These are phyloP conservation scores for Meyerozyma sp. DNA, from an alignment of 1,139 yeast genomes.

Conservation along the genomic window DNA sequence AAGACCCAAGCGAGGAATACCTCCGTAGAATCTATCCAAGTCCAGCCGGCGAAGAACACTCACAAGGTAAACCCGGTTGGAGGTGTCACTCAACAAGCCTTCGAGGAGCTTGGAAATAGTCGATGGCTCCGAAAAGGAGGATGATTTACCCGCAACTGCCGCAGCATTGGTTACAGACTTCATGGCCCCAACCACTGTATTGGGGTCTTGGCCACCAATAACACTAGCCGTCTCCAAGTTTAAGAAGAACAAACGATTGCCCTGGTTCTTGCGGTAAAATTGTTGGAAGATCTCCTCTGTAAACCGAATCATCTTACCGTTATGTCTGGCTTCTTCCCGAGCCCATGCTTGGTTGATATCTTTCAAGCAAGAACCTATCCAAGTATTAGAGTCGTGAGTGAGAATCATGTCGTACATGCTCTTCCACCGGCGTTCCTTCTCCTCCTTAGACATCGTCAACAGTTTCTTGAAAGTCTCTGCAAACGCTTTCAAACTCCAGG, in stretches of 20 bases:
- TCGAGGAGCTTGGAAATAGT: slow-evolving; percentile 43
- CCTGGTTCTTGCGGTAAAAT: slow-evolving; percentile 22
- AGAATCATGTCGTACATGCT: slow-evolving; percentile 53
- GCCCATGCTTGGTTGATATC: slow-evolving; percentile 62
- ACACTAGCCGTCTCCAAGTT: slow-evolving; percentile 45
- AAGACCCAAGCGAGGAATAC: slow-evolving; percentile 68
- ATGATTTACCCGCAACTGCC: slow-evolving; percentile 21
- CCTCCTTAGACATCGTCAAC: slow-evolving; percentile 56
- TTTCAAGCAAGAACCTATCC: slow-evolving; percentile 61
- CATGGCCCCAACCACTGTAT: slow-evolving; percentile 5
- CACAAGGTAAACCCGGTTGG: slow-evolving; percentile 66
- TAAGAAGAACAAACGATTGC: slow-evolving; percentile 49
- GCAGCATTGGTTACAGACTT: slow-evolving; percentile 7
- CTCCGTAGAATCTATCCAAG: slow-evolving; percentile 62
- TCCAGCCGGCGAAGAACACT: slow-evolving; percentile 60
- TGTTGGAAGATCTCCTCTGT: slow-evolving; percentile 28
- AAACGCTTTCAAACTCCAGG: slow-evolving; percentile 77
- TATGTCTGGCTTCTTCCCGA: slow-evolving; percentile 35
- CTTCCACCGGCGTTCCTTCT: slow-evolving; percentile 59
- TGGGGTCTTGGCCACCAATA: slow-evolving; percentile 6
- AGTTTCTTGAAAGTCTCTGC: slow-evolving; percentile 58
- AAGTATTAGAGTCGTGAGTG: slow-evolving; percentile 64
- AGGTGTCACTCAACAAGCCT: slow-evolving; percentile 43
- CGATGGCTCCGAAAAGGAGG: slow-evolving; percentile 38
- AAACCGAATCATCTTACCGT: slow-evolving; percentile 21